phyloP scores from a whole-genome alignment of 2,329 filamentous ascomycete species.

The Fusarium sp. region DNA sequence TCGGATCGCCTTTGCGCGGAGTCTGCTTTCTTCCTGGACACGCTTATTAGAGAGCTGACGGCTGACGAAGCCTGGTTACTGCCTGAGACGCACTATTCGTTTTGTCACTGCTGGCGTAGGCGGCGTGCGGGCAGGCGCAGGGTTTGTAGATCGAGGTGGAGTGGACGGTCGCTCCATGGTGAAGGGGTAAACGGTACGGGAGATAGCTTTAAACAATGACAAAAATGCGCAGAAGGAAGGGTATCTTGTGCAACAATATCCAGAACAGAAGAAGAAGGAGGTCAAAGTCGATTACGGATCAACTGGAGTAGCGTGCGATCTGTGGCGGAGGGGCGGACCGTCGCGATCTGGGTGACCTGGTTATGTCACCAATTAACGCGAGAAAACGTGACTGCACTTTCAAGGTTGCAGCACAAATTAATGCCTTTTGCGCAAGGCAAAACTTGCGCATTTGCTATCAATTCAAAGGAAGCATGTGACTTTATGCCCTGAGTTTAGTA shows the following conservation, averaged over 20 bases:
- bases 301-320: too few relatives aligned
- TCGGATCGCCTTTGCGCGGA: slow-evolving; percentile 90
- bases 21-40: slow-evolving; percentile 84
- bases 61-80: rapidly evolving
- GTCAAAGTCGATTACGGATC: too few relatives aligned
- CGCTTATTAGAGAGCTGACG: background rate
- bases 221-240: too few relatives aligned
- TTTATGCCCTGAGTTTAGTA: too few relatives aligned
- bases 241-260: too few relatives aligned
- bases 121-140: slow-evolving; percentile 58
- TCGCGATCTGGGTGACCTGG: slow-evolving; percentile 35
- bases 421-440: slow-evolving; percentile 6
- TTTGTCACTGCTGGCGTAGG: slow-evolving; percentile 69
- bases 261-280: background rate
- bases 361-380: slow-evolving; percentile 51
- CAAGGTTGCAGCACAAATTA: background rate
- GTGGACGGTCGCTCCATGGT: slow-evolving; percentile 66
- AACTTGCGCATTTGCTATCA: background rate
- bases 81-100: slow-evolving; percentile 64
- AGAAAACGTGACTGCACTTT: slow-evolving; percentile 50
- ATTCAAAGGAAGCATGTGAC: too few relatives aligned
- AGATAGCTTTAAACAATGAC: too few relatives aligned
- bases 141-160: slow-evolving; percentile 57
- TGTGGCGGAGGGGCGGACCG: slow-evolving; percentile 51
- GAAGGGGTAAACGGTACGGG: too few relatives aligned